Percentiles rank a stretch among this genome's conserved stretches.
Conservation (phyloP, 768 basidiomycete genomes). For the Tylopilus sp. region DNA sequence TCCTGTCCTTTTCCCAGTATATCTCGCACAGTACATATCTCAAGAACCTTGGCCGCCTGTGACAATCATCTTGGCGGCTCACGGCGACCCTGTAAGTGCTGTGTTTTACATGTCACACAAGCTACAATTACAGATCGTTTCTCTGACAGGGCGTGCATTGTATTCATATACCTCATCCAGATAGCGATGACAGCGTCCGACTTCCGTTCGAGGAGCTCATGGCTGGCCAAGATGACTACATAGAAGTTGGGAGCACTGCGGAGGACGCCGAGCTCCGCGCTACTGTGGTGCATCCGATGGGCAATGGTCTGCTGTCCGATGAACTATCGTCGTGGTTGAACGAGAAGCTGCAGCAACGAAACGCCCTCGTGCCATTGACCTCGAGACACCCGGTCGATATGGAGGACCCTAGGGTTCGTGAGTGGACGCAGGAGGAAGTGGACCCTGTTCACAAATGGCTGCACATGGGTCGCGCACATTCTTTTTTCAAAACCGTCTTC, state of each 20-base stretch:
- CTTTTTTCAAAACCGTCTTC: conserved; percentile 25
- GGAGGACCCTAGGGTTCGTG: conserved; percentile 38
- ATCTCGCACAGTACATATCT: conserved; percentile 50
- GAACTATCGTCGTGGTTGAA: conserved; percentile 31
- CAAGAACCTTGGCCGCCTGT: conserved; percentile 25
- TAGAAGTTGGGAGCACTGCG: conserved; percentile 9
- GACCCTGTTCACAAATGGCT: conserved; percentile 36
- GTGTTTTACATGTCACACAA: neutral
- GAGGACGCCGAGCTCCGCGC: conserved; percentile 19
- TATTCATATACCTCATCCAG: conserved; percentile 25
- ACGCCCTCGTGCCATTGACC: conserved; percentile 19
- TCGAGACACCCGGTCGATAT: conserved; percentile 23
- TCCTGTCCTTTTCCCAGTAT: conserved; percentile 63
- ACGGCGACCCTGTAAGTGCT: conserved; percentile 24
- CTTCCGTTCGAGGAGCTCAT: conserved; percentile 26
- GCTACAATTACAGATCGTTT: neutral
- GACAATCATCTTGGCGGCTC: conserved; percentile 29
- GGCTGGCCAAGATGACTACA: conserved; percentile 21
- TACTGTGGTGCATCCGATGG: conserved; percentile 16
- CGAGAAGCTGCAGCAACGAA: conserved; percentile 24
- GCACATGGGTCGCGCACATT: conserved; percentile 27
- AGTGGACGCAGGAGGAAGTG: conserved; percentile 38
- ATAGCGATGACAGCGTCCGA: conserved; percentile 9
- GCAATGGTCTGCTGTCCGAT: conserved; percentile 32
- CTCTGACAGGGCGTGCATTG: conserved; percentile 24